phyloP scores from a whole-genome alignment of 345 rosid species.

The Citrus unshiu region DNA sequence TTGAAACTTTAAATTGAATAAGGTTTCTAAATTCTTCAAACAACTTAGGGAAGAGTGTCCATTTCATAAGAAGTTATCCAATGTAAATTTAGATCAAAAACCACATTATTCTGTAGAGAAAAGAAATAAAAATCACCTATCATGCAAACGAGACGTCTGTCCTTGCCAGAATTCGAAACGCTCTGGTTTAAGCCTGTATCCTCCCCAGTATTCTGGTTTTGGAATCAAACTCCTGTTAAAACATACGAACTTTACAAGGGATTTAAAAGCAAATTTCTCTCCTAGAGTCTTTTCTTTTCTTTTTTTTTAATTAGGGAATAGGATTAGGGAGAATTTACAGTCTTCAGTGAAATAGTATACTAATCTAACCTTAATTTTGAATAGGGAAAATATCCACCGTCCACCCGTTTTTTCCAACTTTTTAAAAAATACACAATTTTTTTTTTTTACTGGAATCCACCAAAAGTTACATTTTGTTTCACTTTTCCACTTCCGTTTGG shows the following conservation, averaged over 20 bases:
- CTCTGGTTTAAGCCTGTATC: constrained; percentile 81
- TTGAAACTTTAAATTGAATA: neutral
- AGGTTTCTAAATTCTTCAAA: neutral
- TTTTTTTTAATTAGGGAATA: neutral
- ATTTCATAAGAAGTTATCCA: neutral
- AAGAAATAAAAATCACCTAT: constrained; percentile 38
- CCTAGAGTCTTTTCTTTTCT: neutral
- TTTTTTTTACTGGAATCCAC: no score
- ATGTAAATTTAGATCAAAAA: neutral
- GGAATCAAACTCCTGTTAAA: constrained; percentile 72
- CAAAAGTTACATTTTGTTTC: no score
- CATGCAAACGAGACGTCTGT: constrained; percentile 79
- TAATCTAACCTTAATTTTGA: neutral
- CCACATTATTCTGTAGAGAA: constrained; percentile 4
- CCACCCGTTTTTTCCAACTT: no score
- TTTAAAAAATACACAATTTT: no score
- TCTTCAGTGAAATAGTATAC: neutral
- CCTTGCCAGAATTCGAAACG: constrained; percentile 96
- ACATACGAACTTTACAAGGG: neutral
- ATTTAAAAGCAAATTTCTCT: neutral
- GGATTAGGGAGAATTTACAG: neutral
- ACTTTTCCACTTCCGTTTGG: no score
- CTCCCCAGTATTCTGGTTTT: constrained; percentile 91
- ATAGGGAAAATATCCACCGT: no score
- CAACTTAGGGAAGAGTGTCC: neutral